These are phyloP conservation scores for Alternaria panax DNA, from an alignment of 2,329 filamentous ascomycete genomes.

Conservation along the genomic window DNA sequence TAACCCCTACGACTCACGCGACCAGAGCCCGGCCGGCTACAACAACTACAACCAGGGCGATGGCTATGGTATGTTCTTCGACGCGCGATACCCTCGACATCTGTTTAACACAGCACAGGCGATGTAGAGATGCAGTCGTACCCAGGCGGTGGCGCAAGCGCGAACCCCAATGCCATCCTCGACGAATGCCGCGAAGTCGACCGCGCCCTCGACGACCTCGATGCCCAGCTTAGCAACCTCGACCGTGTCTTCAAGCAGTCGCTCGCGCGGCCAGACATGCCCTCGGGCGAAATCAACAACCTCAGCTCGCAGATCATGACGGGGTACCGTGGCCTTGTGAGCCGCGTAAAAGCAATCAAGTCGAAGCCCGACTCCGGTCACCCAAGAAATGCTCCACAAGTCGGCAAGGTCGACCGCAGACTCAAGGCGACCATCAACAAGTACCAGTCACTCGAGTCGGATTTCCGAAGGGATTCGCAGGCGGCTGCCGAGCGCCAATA, in stretches of 20 bases:
- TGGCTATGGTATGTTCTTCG: slow-evolving; percentile 39
- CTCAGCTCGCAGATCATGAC: slow-evolving; percentile 82
- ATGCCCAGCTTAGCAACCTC: slow-evolving; percentile 74
- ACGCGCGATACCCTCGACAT: slow-evolving; percentile 34
- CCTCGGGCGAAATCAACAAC: slow-evolving; percentile 73
- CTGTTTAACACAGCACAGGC: slow-evolving; percentile 34
- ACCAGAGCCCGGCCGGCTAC: slow-evolving; percentile 53
- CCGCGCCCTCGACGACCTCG: slow-evolving; percentile 76
- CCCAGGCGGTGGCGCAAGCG: slow-evolving; percentile 28
- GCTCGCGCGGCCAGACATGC: slow-evolving; percentile 77
- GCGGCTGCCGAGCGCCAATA: slow-evolving; percentile 90
- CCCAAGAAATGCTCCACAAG: slow-evolving; percentile 78
- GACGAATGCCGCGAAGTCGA: slow-evolving; percentile 86
- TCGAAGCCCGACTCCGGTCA: slow-evolving; percentile 76
- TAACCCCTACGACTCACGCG: slow-evolving; percentile 55
- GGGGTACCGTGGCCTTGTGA: slow-evolving; percentile 79
- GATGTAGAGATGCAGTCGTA: slow-evolving; percentile 75
- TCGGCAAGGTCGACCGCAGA: slow-evolving; percentile 79
- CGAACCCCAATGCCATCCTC: slow-evolving; percentile 76
- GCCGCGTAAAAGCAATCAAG: slow-evolving; percentile 83
- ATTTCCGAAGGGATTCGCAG: slow-evolving; percentile 80
- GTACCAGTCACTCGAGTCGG: slow-evolving; percentile 81
- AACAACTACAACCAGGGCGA: slow-evolving; percentile 61
- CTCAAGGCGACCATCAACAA: slow-evolving; percentile 81
- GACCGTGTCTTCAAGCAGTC: slow-evolving; percentile 73